Percentiles rank a stretch among this genome's conserved stretches.
These are phyloP conservation scores for Chaetomidium leptoderma DNA, from an alignment of 495 filamentous ascomycete species.

Conservation along the genomic window DNA sequence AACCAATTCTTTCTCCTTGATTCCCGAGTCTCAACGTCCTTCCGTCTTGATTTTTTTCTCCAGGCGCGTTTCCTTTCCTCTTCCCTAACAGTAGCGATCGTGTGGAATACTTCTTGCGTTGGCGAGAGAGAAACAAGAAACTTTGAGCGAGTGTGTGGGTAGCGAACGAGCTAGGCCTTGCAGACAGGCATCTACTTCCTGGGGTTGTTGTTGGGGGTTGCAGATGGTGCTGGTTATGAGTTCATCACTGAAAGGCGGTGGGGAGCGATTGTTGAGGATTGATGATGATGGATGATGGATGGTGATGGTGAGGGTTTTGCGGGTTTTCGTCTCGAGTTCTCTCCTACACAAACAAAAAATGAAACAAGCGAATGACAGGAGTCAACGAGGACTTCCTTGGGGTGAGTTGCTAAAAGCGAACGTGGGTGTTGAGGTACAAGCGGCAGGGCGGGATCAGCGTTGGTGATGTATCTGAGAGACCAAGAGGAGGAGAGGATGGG, in stretches of 20 bases:
- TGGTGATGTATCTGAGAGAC: constrained; percentile 35
- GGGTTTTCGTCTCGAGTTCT: constrained; percentile 24
- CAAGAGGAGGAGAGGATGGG: constrained; percentile 25
- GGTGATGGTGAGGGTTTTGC: constrained; percentile 15
- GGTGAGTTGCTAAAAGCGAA: constrained; percentile 46
- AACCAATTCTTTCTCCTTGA: background rate
- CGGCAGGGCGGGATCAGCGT: constrained; percentile 35
- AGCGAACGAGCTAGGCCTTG: constrained; percentile 22
- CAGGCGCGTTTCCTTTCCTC: constrained; percentile 16
- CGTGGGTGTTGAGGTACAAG: constrained; percentile 42
- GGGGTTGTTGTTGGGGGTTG: constrained; percentile 4
- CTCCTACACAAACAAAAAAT: constrained; percentile 41
- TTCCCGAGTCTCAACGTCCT: constrained; percentile 4
- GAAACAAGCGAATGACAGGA: constrained; percentile 60
- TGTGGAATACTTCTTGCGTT: constrained; percentile 26
- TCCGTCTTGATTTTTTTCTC: constrained; percentile 21
- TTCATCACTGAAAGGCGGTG: constrained; percentile 15
- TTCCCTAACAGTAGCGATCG: constrained; percentile 34
- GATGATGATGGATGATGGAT: too few species aligned
- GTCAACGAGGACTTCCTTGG: constrained; percentile 59
- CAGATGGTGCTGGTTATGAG: constrained; percentile 14
- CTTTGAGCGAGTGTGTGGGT: constrained; percentile 19
- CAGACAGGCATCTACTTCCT: constrained; percentile 21
- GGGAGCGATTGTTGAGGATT: constrained; percentile 4
- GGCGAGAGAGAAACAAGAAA: constrained; percentile 16